These are phyloP conservation scores for Carallia brachiata DNA, from an alignment of 345 rosid species.

Conservation along the genomic window DNA sequence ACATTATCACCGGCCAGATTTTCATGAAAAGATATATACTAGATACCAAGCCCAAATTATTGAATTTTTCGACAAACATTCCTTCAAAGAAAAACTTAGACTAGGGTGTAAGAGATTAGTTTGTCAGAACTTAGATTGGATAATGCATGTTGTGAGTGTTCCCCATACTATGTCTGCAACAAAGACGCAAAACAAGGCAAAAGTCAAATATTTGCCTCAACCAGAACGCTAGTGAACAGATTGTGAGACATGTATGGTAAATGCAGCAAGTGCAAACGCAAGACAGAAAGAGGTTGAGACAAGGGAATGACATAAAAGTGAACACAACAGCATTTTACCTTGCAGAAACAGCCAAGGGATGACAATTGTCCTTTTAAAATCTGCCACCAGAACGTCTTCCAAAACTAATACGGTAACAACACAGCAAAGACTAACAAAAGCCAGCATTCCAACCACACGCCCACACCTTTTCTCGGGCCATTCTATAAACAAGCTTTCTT, in stretches of 20 bases:
- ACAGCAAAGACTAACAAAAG: constrained; percentile 19
- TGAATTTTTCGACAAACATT: too few relatives aligned
- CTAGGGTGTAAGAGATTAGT: too few relatives aligned
- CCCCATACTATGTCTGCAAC: too few relatives aligned
- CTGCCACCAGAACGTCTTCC: constrained; percentile 40
- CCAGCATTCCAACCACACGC: constrained; percentile 23
- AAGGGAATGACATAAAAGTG: constrained; percentile 5
- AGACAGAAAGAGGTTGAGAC: neutral
- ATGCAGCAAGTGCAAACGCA: neutral
- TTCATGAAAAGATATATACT: too few relatives aligned
- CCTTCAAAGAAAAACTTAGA: too few relatives aligned
- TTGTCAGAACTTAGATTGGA: too few relatives aligned
- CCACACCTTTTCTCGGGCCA: constrained; percentile 27
- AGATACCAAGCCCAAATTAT: too few relatives aligned
- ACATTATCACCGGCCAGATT: too few relatives aligned
- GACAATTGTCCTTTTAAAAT: constrained; percentile 29
- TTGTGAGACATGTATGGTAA: neutral
- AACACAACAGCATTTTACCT: constrained; percentile 30
- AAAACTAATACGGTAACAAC: constrained; percentile 22
- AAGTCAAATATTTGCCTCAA: neutral
- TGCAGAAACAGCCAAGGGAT: constrained; percentile 35
- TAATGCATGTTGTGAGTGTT: too few relatives aligned
- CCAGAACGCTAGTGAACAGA: neutral
- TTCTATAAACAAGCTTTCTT: constrained; percentile 23
- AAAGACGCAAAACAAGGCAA: too few relatives aligned